Evolutionary conservation across 441 rosid genomes (phyloP).

Genomic region (Adansonia rubrostipa): DNA sequence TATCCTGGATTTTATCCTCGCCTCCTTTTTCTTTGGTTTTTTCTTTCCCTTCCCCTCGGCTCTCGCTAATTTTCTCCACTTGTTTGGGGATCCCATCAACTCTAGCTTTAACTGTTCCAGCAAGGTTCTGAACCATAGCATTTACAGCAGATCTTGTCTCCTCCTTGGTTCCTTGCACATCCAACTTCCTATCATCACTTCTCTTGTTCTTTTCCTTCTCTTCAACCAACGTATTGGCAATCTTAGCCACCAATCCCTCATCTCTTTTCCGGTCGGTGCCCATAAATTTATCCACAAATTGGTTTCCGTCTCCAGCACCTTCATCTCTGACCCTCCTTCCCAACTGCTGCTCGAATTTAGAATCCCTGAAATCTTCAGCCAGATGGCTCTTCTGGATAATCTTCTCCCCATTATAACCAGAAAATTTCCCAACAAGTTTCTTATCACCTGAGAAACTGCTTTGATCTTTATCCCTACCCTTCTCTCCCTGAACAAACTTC

Average conservation of each 20-base stretch:
- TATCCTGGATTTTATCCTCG: slow-evolving; percentile 36
- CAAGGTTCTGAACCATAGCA: slow-evolving; percentile 26
- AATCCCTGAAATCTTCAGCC: slow-evolving; percentile 27
- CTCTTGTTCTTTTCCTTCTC: slow-evolving; percentile 38
- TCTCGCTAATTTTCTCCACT: slow-evolving; percentile 29
- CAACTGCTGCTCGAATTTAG: slow-evolving; percentile 36
- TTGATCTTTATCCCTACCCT: slow-evolving; percentile 43
- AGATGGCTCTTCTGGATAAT: slow-evolving; percentile 30
- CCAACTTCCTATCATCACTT: slow-evolving; percentile 31
- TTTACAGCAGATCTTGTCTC: slow-evolving; percentile 30
- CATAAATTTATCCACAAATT: slow-evolving; percentile 33
- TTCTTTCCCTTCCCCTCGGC: slow-evolving; percentile 37
- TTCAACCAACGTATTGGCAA: slow-evolving; percentile 27
- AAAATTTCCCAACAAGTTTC: slow-evolving; percentile 32
- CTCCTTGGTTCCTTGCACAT: slow-evolving; percentile 33
- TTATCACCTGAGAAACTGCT: slow-evolving; percentile 42
- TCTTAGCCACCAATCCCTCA: slow-evolving; percentile 32
- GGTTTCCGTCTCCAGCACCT: slow-evolving; percentile 31
- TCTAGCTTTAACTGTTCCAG: slow-evolving; percentile 28
- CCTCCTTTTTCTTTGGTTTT: slow-evolving; percentile 39
- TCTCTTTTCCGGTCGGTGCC: slow-evolving; percentile 27
- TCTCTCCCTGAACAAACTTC: slow-evolving; percentile 28
- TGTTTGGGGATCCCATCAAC: slow-evolving; percentile 30
- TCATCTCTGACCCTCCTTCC: slow-evolving; percentile 41
- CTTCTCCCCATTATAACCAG: slow-evolving; percentile 37